Percentiles rank a stretch among this genome's conserved stretches.
Conservation (phyloP, 106 monocot genomes). For the Acorus gramineus region DNA sequence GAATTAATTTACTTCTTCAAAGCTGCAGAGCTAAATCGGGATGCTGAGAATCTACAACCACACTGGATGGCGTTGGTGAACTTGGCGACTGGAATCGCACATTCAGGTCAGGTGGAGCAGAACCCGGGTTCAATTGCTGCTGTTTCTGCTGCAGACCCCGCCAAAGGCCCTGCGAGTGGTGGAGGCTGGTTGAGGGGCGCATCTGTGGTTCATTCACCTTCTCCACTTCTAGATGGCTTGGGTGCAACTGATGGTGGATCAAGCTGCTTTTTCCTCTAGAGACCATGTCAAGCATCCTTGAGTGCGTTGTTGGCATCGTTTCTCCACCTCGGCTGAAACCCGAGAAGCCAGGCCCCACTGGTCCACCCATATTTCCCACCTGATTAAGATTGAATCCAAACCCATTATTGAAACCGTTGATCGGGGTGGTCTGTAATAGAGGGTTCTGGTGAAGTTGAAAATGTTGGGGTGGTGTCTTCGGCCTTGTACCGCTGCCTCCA, state of each 20-base stretch:
- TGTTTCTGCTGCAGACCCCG: not conserved
- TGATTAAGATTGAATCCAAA: slow-evolving; percentile 9
- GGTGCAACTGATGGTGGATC: not conserved
- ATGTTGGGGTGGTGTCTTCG: not conserved
- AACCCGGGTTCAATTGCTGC: slow-evolving; percentile 9
- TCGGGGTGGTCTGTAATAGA: not conserved
- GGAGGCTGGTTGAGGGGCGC: not conserved
- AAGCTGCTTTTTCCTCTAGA: slow-evolving; percentile 17
- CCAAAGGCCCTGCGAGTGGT: slow-evolving; percentile 18
- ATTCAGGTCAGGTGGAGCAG: slow-evolving; percentile 46
- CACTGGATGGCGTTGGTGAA: slow-evolving; percentile 19
- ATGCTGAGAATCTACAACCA: slow-evolving; percentile 36
- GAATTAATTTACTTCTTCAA: slow-evolving; percentile 9
- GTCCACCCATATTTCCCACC: slow-evolving; percentile 4
- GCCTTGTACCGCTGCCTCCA: not conserved
- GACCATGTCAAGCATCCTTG: slow-evolving; percentile 31
- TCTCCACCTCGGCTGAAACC: slow-evolving; percentile 2
- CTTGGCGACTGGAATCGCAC: slow-evolving; percentile 52
- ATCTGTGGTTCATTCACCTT: not conserved
- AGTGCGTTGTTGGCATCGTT: slow-evolving; percentile 14
- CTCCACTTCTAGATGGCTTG: slow-evolving; percentile 8
- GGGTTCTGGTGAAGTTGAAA: slow-evolving; percentile 20
- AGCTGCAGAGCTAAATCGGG: slow-evolving; percentile 80
- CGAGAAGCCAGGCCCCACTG: not conserved
- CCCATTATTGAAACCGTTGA: slow-evolving; percentile 31